A percentile compares a stretch with the other conserved stretches of the same genome.
Conservation (phyloP, 2,329 filamentous ascomycete species). For the Zarea fungicola region DNA sequence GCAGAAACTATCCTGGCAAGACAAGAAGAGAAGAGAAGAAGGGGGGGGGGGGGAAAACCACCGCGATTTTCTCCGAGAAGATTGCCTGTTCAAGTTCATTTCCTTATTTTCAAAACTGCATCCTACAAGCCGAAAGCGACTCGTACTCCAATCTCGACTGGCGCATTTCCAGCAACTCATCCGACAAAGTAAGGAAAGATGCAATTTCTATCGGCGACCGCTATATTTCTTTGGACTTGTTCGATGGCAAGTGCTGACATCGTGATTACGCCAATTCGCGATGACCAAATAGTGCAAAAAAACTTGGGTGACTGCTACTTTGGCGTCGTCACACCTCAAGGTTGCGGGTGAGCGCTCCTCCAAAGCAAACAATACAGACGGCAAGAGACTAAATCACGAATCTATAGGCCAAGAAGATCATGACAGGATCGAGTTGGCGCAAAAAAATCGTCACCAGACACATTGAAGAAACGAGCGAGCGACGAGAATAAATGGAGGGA, state of each 20-base stretch:
- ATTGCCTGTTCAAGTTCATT: too few relatives aligned
- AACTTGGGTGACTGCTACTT: constrained; percentile 48
- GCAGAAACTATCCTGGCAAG: constrained; percentile 1
- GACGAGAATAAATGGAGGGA: background rate
- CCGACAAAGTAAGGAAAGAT: background rate
- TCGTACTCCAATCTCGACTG: background rate
- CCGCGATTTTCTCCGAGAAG: too few relatives aligned
- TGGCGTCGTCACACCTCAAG: constrained; percentile 50
- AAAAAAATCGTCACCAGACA: too few relatives aligned
- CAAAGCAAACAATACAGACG: background rate
- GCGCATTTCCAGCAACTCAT: too few relatives aligned
- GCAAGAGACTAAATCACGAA: constrained; percentile 25
- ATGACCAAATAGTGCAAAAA: constrained; percentile 47
- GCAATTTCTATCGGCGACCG: constrained; percentile 15
- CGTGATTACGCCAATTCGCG: constrained; percentile 49
- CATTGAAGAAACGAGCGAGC: background rate
- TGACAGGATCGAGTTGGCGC: too few relatives aligned
- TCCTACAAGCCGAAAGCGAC: background rate
- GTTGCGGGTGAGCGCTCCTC: constrained; percentile 47
- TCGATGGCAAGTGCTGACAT: constrained; percentile 47
- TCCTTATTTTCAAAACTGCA: too few relatives aligned
- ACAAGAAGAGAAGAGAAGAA: too few relatives aligned
- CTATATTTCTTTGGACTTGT: constrained; percentile 38
- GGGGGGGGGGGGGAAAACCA: too few relatives aligned
- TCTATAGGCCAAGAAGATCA: too few relatives aligned